Percentiles rank a stretch among this genome's conserved stretches.
These are phyloP conservation scores for Cyclotella cryptica DNA, from an alignment of 108 stramenopile genomes.

Conservation along the genomic window DNA sequence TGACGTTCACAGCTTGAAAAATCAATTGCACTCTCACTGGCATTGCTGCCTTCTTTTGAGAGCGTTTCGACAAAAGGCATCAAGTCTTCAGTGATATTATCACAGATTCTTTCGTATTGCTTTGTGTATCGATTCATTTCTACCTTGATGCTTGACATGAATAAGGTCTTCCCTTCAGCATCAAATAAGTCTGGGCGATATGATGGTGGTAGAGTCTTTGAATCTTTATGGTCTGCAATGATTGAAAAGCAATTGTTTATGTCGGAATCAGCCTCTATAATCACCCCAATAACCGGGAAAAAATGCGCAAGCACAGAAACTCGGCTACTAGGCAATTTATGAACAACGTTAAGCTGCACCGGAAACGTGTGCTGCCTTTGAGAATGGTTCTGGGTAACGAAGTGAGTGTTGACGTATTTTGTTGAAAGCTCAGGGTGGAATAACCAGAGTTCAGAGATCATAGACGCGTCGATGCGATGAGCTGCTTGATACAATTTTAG, in stretches of 20 bases:
- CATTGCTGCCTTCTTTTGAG: not conserved
- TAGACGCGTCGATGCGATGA: constrained; percentile 5
- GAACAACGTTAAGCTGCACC: too few relatives aligned
- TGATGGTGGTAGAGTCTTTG: not conserved
- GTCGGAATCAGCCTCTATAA: too few relatives aligned
- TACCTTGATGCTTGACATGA: constrained; percentile 47
- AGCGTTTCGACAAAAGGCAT: not conserved
- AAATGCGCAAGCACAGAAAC: too few relatives aligned
- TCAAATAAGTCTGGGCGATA: constrained; percentile 51
- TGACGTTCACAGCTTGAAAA: constrained; percentile 53
- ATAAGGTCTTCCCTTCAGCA: constrained; percentile 47
- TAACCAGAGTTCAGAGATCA: constrained; percentile 28
- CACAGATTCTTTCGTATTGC: constrained; percentile 59
- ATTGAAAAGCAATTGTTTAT: not conserved
- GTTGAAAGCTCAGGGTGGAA: constrained; percentile 40
- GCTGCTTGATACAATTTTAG: constrained; percentile 46
- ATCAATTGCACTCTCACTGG: constrained; percentile 18
- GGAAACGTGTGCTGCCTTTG: too few relatives aligned
- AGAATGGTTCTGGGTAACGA: too few relatives aligned
- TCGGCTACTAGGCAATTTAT: too few relatives aligned
- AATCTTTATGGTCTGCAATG: constrained; percentile 5
- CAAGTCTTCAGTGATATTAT: constrained; percentile 59
- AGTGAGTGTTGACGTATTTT: too few relatives aligned
- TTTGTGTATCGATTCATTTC: constrained; percentile 62
- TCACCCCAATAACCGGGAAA: too few relatives aligned